These are phyloP conservation scores for Pseudogymnoascus sp. DNA, from an alignment of 2,329 filamentous ascomycete species.

Conservation along the genomic window DNA sequence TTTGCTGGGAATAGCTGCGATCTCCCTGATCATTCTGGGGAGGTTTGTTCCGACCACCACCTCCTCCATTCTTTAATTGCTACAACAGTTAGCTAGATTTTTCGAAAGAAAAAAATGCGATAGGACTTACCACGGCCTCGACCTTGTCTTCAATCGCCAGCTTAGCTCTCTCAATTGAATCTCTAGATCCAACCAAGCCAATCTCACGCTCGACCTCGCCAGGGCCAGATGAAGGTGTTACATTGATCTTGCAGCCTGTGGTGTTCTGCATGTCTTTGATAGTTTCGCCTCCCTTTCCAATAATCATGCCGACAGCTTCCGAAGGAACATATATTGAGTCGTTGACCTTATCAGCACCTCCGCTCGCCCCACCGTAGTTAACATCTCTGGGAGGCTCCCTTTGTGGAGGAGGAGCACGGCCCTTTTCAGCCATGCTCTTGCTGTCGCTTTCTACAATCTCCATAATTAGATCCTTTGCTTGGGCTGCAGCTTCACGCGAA, in stretches of 20 bases:
- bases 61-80: conserved; percentile 47
- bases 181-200: conserved; percentile 69
- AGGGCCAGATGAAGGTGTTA: conserved; percentile 71
- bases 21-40: conserved; percentile 50
- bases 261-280: conserved; percentile 88
- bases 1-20: conserved; percentile 44
- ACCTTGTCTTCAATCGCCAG: conserved; percentile 86
- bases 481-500: conserved; percentile 63
- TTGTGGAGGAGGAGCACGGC: conserved; percentile 29
- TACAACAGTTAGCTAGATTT: conserved; percentile 26
- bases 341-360: conserved; percentile 61
- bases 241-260: conserved; percentile 92
- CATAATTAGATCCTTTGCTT: conserved; percentile 81
- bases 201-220: conserved; percentile 80
- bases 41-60: conserved; percentile 38
- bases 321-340: conserved; percentile 82
- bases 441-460: conserved; percentile 93
- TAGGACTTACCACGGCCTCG: conserved; percentile 69
- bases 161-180: conserved; percentile 76
- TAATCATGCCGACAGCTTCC: conserved; percentile 93
- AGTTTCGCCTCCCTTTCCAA: conserved; percentile 88
- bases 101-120: background rate
- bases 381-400: conserved; percentile 42
- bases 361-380: conserved; percentile 33
- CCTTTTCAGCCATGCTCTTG: conserved; percentile 36